Percentiles rank a stretch among this genome's conserved stretches.
Evolutionary conservation across 371 early-diverging fungal species (phyloP).

Genomic region (Mortierella sp.): DNA sequence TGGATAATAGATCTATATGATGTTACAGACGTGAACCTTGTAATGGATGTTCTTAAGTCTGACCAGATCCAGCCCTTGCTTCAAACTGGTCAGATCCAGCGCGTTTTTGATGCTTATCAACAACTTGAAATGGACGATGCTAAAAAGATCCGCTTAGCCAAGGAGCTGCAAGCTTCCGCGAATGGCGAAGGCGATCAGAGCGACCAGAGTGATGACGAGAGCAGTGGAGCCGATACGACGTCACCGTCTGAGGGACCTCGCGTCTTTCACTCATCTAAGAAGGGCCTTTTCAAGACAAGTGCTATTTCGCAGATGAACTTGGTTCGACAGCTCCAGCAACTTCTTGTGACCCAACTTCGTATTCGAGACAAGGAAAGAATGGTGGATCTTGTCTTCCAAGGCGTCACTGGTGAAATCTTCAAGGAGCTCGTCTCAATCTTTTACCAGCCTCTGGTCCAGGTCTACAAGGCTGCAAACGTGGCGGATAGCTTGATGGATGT

Average conservation of each 20-base stretch:
- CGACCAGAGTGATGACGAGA: conserved; percentile 19
- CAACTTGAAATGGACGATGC: conserved; percentile 29
- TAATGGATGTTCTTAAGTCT: conserved; percentile 60
- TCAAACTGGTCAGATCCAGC: conserved; percentile 58
- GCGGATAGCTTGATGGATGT: conserved; percentile 71
- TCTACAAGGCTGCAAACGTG: conserved; percentile 77
- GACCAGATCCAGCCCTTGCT: conserved; percentile 61
- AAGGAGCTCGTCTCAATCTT: conserved; percentile 74
- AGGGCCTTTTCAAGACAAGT: not conserved
- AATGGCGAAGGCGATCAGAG: conserved; percentile 20
- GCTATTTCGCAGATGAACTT: conserved; percentile 29
- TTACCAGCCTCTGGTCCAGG: conserved; percentile 74
- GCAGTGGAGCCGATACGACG: not conserved
- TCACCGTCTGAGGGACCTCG: not conserved
- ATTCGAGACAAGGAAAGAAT: conserved; percentile 70
- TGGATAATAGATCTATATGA: conserved; percentile 29
- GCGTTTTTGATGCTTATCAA: conserved; percentile 35
- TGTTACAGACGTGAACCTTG: conserved; percentile 34
- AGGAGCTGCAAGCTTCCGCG: conserved; percentile 1
- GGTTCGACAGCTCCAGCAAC: conserved; percentile 59
- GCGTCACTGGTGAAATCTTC: conserved; percentile 72
- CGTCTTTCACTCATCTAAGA: conserved; percentile 15
- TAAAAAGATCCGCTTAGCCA: conserved; percentile 15
- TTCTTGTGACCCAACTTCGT: conserved; percentile 64
- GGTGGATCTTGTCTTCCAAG: conserved; percentile 71